phyloP scores from a whole-genome alignment of 352 stramenopile species.

The Phytopythium vexans region DNA sequence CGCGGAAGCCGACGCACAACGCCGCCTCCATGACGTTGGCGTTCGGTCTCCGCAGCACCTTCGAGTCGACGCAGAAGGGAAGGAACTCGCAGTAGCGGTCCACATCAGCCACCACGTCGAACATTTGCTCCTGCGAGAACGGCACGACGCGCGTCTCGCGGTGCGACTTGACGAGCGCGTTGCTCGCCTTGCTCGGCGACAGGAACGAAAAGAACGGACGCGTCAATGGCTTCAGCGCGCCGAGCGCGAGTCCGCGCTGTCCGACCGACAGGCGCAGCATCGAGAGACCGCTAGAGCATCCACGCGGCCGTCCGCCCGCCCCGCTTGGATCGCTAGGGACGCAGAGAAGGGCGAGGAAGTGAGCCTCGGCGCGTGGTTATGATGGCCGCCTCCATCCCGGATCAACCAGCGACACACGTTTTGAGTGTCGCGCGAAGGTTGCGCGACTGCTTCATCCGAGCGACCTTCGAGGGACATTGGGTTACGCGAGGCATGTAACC shows the following conservation, averaged over 20 bases:
- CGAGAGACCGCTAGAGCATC: too few relatives aligned
- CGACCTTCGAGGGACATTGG: conserved; percentile 1
- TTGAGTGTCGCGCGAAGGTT: conserved; percentile 9
- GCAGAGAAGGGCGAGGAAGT: too few relatives aligned
- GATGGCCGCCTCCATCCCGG: too few relatives aligned
- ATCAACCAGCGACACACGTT: too few relatives aligned
- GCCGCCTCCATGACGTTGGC: conserved; percentile 80
- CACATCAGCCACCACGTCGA: conserved; percentile 76
- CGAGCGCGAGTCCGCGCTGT: too few relatives aligned
- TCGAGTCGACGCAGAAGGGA: conserved; percentile 79
- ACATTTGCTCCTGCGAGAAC: conserved; percentile 77
- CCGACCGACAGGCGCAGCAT: background rate
- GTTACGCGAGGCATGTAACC: background rate
- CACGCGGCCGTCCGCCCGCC: too few relatives aligned
- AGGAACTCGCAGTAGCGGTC: conserved; percentile 71
- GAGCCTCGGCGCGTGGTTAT: too few relatives aligned
- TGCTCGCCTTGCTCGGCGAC: conserved; percentile 28
- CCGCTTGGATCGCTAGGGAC: too few relatives aligned
- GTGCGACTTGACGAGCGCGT: conserved; percentile 61
- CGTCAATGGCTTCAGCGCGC: background rate
- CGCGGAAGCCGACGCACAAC: conserved; percentile 69
- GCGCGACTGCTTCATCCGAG: background rate
- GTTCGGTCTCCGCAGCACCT: conserved; percentile 61
- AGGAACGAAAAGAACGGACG: conserved; percentile 60
- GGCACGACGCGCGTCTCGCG: conserved; percentile 69